Base-by-base conservation (phyloP, 2,329 filamentous ascomycete species). In the Fusarium nisikadoi region DNA sequence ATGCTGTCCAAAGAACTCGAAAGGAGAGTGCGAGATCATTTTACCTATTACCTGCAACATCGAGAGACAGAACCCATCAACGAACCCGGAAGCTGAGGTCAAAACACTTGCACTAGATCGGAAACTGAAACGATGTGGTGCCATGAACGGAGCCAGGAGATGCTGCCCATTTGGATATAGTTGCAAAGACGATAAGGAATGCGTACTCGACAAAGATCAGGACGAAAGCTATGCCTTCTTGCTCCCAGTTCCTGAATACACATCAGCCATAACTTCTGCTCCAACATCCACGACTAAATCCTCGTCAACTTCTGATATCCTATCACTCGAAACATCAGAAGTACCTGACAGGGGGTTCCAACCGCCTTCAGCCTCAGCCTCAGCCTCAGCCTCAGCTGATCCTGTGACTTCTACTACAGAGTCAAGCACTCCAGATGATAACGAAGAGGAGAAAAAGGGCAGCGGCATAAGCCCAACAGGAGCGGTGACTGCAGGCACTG, bases 101-200 rank as follows among this genome's bases (percentile, higher is more conserved):
- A 69, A 74, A 39, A 74, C 76, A 16, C 63, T 70, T 23, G 76
- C 68, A 17, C 65, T 75, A 36, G 52, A 71, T 41, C 58, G 53
- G 43, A 45, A 68, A 20, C 65, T 77, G 33, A 63, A 71, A 50
- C 67, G 55, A 6, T 77, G 76, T 19, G 74, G 76, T 8, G 49
- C 36, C 25, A 62, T 56, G 23, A 57, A 42, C 16, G 76, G 76
- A 13, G 65, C 20, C n/a, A 52, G 42, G 25, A 59, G 49, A 27
- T 77, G 76, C 53, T 77, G 76, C 16, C 76, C 76, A 14, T 77
- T 77, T 55, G 76, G 76, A 13, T 77, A 77, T 33, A 65, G 72
- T 27, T 77, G 76, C 58, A 66, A 63, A 17, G 65, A 55, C 19
- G 49, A 66, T 20, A 59, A 56, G n/a, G 46, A 65, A 23, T 77